Conservation (phyloP, 2,329 filamentous ascomycete genomes). For the Stagonosporopsis chrysanthemi region DNA sequence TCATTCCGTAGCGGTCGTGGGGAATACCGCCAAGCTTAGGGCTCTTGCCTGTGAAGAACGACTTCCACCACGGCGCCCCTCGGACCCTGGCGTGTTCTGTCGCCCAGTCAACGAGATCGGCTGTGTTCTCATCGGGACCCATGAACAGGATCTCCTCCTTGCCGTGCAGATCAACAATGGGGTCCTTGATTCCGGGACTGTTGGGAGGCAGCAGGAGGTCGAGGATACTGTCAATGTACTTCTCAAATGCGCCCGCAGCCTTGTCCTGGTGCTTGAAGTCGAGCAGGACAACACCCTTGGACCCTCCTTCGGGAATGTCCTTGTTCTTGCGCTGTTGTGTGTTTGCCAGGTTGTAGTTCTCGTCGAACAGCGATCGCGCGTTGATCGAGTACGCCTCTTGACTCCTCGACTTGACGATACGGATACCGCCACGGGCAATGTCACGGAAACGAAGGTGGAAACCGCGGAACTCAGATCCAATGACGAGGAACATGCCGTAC, state of each 20-base stretch:
- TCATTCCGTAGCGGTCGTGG: conserved; percentile 97
- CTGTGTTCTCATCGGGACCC: conserved; percentile 98
- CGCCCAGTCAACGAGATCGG: conserved; percentile 97
- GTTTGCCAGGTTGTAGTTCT: conserved; percentile 98
- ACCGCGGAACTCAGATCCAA: conserved; percentile 93
- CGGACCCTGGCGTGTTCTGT: conserved; percentile 88
- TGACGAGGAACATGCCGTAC: conserved; percentile 98
- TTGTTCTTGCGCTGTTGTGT: conserved; percentile 99
- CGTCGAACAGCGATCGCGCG: conserved; percentile 93
- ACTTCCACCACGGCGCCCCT: conserved; percentile 99
- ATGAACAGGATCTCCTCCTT: conserved; percentile 98
- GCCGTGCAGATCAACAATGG: conserved; percentile 92
- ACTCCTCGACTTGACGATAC: conserved; percentile 97
- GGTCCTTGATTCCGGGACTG: conserved; percentile 98
- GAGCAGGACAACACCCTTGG: conserved; percentile 95
- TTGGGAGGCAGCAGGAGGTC: conserved; percentile 88
- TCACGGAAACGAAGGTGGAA: conserved; percentile 98
- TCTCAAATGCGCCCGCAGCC: conserved; percentile 91
- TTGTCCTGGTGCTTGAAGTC: conserved; percentile 95
- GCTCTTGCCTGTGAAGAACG: conserved; percentile 99
- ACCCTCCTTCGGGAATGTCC: conserved; percentile 97
- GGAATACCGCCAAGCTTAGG: conserved; percentile 95
- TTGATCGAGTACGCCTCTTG: conserved; percentile 97
- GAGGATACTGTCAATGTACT: conserved; percentile 98
- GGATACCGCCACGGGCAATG: conserved; percentile 94